Evolutionary conservation across 2,329 filamentous ascomycete species (phyloP).

Genomic region (Penicillium glabrum): DNA sequence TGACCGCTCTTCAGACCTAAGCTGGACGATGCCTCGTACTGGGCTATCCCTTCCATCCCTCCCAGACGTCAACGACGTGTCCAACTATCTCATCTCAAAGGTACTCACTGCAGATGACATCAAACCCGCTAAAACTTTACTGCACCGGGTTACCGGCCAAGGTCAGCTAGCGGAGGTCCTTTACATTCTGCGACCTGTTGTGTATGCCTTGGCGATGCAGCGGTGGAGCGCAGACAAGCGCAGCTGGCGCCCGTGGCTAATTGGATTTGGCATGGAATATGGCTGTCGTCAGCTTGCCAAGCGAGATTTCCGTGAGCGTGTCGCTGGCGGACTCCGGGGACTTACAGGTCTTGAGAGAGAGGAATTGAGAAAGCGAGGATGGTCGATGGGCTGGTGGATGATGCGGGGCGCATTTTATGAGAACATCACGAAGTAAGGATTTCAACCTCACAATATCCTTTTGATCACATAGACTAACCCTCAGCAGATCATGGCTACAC

Average conservation of each 20-base stretch:
- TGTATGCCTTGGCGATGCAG: constrained; percentile 82
- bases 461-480: constrained; percentile 24
- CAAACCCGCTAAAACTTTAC: constrained; percentile 80
- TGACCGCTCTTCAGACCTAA: constrained; percentile 47
- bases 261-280: constrained; percentile 82
- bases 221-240: constrained; percentile 69
- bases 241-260: constrained; percentile 88
- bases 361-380: constrained; percentile 82
- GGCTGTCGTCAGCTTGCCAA: constrained; percentile 81
- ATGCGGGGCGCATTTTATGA: constrained; percentile 98
- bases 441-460: not conserved
- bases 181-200: constrained; percentile 83
- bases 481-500: constrained; percentile 59
- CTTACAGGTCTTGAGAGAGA: constrained; percentile 84
- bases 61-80: constrained; percentile 78
- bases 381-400: constrained; percentile 91
- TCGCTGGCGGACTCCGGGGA: constrained; percentile 71
- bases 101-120: constrained; percentile 96
- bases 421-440: constrained; percentile 69
- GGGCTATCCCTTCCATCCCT: constrained; percentile 81
- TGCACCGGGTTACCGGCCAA: constrained; percentile 71
- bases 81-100: constrained; percentile 81
- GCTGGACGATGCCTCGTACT: constrained; percentile 94
- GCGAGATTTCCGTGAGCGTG: constrained; percentile 60
- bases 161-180: constrained; percentile 86